Evolutionary conservation across 2,329 filamentous ascomycete species (phyloP).

Genomic region (Nemania bipapillata): DNA sequence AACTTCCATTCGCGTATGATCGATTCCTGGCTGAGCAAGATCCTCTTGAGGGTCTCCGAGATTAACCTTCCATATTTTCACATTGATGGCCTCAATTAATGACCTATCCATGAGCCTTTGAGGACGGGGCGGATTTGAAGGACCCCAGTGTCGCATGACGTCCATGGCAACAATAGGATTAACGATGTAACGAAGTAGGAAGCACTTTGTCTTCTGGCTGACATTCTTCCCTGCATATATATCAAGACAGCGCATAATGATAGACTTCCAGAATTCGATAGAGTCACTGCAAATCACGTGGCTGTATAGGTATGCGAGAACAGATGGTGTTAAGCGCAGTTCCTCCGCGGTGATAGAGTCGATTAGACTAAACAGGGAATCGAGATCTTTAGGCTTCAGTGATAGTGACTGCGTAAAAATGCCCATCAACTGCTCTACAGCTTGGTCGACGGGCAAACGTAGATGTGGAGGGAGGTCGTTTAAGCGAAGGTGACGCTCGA

Average conservation of each 20-base stretch:
- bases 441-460: conserved; percentile 87
- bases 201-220: conserved; percentile 91
- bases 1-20: conserved; percentile 95
- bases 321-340: conserved; percentile 77
- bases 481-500: conserved; percentile 77
- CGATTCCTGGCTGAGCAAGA: conserved; percentile 82
- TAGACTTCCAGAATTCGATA: conserved; percentile 83
- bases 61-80: conserved; percentile 93
- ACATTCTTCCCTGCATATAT: conserved; percentile 82
- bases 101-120: conserved; percentile 84
- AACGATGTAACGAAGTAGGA: conserved; percentile 88
- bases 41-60: conserved; percentile 85
- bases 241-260: conserved; percentile 87
- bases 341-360: conserved; percentile 86
- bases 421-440: conserved; percentile 84
- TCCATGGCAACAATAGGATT: conserved; percentile 98
- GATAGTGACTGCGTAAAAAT: conserved; percentile 85
- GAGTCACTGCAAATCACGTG: conserved; percentile 85
- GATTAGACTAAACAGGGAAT: conserved; percentile 85
- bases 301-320: conserved; percentile 85
- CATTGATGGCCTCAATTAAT: conserved; percentile 89
- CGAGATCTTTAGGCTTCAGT: conserved; percentile 78
- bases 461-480: conserved; percentile 77
- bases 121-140: conserved; percentile 63
- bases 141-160: conserved; percentile 83